Percentiles rank a stretch among this genome's conserved stretches.
Conservation (phyloP, 1,284 basidiomycete species). For the Moesziomyces sp. region DNA sequence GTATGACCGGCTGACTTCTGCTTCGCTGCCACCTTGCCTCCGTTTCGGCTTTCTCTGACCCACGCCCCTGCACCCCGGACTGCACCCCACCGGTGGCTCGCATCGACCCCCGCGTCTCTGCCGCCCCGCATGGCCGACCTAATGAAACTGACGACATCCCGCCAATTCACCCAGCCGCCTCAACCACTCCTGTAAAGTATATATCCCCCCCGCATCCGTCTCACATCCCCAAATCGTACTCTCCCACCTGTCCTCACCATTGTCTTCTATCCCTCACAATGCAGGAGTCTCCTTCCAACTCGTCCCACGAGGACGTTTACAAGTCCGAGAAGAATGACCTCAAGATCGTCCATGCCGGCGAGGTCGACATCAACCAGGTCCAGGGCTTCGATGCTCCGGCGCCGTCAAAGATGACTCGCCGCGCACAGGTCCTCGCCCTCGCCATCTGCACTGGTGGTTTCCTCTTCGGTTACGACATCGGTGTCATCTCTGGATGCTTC, state of each 20-base stretch:
- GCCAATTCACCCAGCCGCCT: too few species aligned
- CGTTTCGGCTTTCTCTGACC: background rate
- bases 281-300: constrained; percentile 23
- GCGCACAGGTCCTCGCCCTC: constrained; percentile 37
- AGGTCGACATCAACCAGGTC: constrained; percentile 28
- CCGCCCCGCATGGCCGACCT: background rate
- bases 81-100: background rate
- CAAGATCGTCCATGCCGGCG: constrained; percentile 30
- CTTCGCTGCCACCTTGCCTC: background rate
- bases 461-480: constrained; percentile 54
- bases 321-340: constrained; percentile 45
- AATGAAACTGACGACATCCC: background rate
- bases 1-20: too few species aligned
- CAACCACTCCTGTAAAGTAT: background rate
- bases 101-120: background rate
- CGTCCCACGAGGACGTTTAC: constrained; percentile 39
- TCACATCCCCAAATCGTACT: background rate
- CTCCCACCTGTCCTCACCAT: background rate
- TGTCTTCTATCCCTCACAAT: constrained; percentile 3
- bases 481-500: constrained; percentile 49
- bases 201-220: background rate
- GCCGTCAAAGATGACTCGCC: constrained; percentile 47
- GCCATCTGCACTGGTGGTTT: constrained; percentile 54
- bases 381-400: constrained; percentile 43
- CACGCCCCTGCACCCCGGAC: background rate